Conservation (phyloP, 352 stramenopile genomes). For the Phytophthora agathidicida region DNA sequence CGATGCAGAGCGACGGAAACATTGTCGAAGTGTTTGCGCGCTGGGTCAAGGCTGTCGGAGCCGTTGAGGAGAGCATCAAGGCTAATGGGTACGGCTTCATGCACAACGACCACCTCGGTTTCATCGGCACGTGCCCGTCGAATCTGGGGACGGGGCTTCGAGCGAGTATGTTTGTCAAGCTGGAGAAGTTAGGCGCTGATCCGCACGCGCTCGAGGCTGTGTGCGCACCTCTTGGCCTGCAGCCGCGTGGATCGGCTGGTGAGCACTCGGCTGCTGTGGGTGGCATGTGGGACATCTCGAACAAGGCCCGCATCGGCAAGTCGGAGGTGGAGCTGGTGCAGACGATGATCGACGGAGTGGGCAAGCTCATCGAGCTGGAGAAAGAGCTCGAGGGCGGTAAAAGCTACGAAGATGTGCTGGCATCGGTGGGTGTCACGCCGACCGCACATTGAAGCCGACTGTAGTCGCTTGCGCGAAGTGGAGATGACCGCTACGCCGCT, state of each 20-base stretch:
- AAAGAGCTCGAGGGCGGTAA: slow-evolving; percentile 82
- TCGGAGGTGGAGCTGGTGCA: slow-evolving; percentile 95
- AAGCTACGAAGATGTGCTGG: slow-evolving; percentile 67
- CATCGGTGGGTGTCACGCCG: slow-evolving; percentile 54
- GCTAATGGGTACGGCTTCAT: slow-evolving; percentile 84
- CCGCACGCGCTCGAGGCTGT: slow-evolving; percentile 74
- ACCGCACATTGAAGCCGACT: slow-evolving; percentile 32
- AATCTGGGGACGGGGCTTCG: slow-evolving; percentile 89
- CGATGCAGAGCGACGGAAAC: slow-evolving; percentile 91
- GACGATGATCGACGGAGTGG: slow-evolving; percentile 95
- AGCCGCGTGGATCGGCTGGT: slow-evolving; percentile 80
- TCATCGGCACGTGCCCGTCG: slow-evolving; percentile 86
- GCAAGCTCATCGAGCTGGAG: slow-evolving; percentile 92
- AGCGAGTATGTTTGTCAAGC: slow-evolving; percentile 87
- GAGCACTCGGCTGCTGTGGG: slow-evolving; percentile 83
- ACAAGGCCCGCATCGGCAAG: slow-evolving; percentile 93
- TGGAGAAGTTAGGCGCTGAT: slow-evolving; percentile 76
- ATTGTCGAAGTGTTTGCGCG: slow-evolving; percentile 91
- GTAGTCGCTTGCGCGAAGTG: slow-evolving; percentile 14
- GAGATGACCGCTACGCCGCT: slow-evolving; percentile 13
- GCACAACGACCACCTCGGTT: slow-evolving; percentile 91
- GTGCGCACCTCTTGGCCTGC: slow-evolving; percentile 78
- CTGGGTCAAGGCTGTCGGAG: slow-evolving; percentile 82
- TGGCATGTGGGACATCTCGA: slow-evolving; percentile 94
- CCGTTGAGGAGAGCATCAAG: slow-evolving; percentile 82